Conservation (phyloP, 805 yeast species). For the Candida odintsovae region DNA sequence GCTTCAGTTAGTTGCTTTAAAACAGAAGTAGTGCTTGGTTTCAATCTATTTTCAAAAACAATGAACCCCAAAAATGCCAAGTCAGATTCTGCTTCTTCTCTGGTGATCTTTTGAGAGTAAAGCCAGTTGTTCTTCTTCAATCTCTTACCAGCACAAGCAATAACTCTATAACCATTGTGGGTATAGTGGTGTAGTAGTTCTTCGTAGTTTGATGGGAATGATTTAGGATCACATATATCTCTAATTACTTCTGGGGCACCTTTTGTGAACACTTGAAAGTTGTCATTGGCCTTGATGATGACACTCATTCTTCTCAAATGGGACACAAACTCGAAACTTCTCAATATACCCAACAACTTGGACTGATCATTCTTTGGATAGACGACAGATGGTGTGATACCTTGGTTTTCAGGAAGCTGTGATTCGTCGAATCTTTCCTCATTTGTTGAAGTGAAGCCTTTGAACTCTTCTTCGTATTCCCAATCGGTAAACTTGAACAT, state of each 20-base stretch:
- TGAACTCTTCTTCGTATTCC: constrained; percentile 65
- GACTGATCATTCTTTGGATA: constrained; percentile 36
- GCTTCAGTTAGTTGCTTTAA: constrained; percentile 60
- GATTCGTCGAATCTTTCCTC: constrained; percentile 34
- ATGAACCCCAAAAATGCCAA: constrained; percentile 82
- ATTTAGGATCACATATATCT: constrained; percentile 63
- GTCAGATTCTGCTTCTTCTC: constrained; percentile 66
- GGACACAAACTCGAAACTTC: constrained; percentile 77
- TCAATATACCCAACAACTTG: constrained; percentile 40
- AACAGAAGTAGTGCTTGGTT: constrained; percentile 58
- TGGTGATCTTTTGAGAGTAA: constrained; percentile 41
- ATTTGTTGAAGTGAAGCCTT: constrained; percentile 30
- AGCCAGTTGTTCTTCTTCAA: constrained; percentile 39
- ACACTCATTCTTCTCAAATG: constrained; percentile 89
- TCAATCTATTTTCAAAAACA: constrained; percentile 86
- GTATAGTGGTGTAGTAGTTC: constrained; percentile 78
- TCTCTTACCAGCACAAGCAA: constrained; percentile 80
- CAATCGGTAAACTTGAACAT: constrained; percentile 91
- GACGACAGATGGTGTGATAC: constrained; percentile 44
- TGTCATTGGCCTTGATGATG: constrained; percentile 44
- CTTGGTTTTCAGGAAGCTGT: constrained; percentile 35
- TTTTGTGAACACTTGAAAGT: constrained; percentile 60
- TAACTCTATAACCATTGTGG: constrained; percentile 90
- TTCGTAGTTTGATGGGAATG: constrained; percentile 71
- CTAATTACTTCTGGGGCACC: constrained; percentile 97